Evolutionary conservation across 768 basidiomycete genomes (phyloP), one percentile per base, ranked within the genome.

Genomic region (Suillus placidus): DNA sequence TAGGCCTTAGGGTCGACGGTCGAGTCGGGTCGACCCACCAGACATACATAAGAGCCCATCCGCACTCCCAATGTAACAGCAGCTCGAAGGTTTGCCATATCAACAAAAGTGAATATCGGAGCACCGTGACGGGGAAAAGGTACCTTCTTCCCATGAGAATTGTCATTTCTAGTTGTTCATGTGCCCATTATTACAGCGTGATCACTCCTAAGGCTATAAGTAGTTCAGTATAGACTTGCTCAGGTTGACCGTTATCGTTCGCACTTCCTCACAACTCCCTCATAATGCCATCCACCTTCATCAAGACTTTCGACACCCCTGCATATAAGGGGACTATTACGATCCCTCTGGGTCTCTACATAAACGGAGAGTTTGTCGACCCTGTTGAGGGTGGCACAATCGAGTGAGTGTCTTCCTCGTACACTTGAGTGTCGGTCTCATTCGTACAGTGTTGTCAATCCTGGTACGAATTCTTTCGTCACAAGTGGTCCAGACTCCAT

Each of bases 331-430:
- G 87, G 42, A 79, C 78, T n/a, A 73, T 81, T n/a, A 77, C 78
- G 3, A 73, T 90, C 67, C 80, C 83, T 65, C 87, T 89, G 30
- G 88, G 90, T 32, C 76, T 92, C 64, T 93, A 88, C 80, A 93
- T 93, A 72, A 80, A 85, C 71, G 87, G 87, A 67, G 58, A 71
- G 40, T 61, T 69, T 49, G 82, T 87, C 20, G 85, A 86, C 54
- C 84, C 86, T 37, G 79, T 81, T 16, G 78, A 83, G 10, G 80
- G 81, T 18, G 82, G 80, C 30, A 83, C 83, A 35, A 87, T 92
- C 71, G 88, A 90, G 90, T 91, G 68, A 72, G 88, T 78, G 34
- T 34, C 23, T 23, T 16, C 30, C 20, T 51, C 3, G 35, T 40
- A 2, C 34, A 14, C 8, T 4, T 18, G 10, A 30, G 3, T 18